Evolutionary conservation across 2,329 filamentous ascomycete genomes (phyloP).

Genomic region (Atkinsonella hypoxylon): DNA sequence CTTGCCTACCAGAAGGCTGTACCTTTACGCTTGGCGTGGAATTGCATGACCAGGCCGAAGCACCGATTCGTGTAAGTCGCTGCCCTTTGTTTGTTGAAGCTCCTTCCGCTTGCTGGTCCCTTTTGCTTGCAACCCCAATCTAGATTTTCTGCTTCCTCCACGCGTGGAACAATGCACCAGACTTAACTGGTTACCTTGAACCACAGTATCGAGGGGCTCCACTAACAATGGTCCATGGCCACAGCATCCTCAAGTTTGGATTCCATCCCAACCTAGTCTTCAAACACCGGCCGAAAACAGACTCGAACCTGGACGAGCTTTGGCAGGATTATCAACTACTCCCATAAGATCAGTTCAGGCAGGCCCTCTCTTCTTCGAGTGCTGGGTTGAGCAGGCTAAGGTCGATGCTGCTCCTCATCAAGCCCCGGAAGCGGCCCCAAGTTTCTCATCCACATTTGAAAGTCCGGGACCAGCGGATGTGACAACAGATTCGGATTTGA

Average conservation of each 20-base stretch:
- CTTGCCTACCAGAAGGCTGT: conserved; percentile 48
- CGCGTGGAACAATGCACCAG: neutral
- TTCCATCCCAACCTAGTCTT: conserved; percentile 39
- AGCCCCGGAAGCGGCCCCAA: neutral
- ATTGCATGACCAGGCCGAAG: conserved; percentile 45
- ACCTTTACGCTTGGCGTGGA: conserved; percentile 70
- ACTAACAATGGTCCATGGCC: conserved; percentile 1
- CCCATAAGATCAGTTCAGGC: conserved; percentile 43
- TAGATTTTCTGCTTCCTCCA: neutral
- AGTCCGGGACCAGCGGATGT: neutral
- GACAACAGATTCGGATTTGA: neutral
- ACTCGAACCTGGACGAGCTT: conserved; percentile 14
- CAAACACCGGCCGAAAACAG: conserved; percentile 24
- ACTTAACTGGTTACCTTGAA: no score
- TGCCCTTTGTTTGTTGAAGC: neutral
- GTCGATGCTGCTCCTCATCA: neutral
- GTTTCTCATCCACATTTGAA: neutral
- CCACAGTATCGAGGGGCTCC: neutral
- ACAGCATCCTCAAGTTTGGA: conserved; percentile 49
- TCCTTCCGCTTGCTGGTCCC: neutral
- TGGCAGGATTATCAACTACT: conserved; percentile 30
- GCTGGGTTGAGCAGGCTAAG: conserved; percentile 42
- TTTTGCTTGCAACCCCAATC: neutral
- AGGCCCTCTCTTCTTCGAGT: conserved; percentile 51
- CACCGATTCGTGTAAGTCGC: conserved; percentile 43